Base-by-base conservation (phyloP, 768 basidiomycete species). In the Suillus spraguei region DNA sequence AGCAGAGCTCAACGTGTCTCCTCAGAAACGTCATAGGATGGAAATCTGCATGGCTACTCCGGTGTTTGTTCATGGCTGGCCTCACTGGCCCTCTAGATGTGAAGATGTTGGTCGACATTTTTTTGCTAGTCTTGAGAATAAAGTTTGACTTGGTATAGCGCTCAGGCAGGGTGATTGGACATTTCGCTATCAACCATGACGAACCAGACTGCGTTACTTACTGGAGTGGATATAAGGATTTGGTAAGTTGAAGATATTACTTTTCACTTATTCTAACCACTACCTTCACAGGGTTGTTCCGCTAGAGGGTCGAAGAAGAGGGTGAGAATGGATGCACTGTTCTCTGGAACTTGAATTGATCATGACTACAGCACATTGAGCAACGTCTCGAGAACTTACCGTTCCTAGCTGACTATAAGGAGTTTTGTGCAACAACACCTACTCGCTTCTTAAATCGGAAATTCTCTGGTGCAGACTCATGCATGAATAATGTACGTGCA, bases 371-470 rank as follows among this genome's bases (percentile, higher is more conserved):
- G 77, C 64, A 65, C 36, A 63, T 73, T 41, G 69, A 72, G 16
- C 69, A 73, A 7, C 69, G 67, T 24, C 59, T 78, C 6, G 63
- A 65, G 56, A 69, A 74, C 42, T 60, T 78, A 14, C 75, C 69
- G 0, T 7, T 56, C 9, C 63, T 67, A 7, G 61, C 65, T 22
- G 67, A 76, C n/a, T 78, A 75, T 76, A 64, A 54, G 16, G 69
- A 72, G 17, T 76, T 78, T 61, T 77, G 76, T 58, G 74, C 75
- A 1, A 75, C 77, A 2, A 78, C 77, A 0, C 77, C 77, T 1
- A 59, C 62, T 13, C n/a, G 32, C n/a, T 73, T 77, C 54, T 47
- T 62, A 16, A 41, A 66, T 0, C 49, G 66, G 62, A 60, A 72
- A 17, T 78, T 76, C 22, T 50, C 53, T 0, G 63, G 73, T 42